A percentile compares a stretch with the other conserved stretches of the same genome.
phyloP scores from a whole-genome alignment of 805 yeast genomes.

The Clavispora phyllophila region DNA sequence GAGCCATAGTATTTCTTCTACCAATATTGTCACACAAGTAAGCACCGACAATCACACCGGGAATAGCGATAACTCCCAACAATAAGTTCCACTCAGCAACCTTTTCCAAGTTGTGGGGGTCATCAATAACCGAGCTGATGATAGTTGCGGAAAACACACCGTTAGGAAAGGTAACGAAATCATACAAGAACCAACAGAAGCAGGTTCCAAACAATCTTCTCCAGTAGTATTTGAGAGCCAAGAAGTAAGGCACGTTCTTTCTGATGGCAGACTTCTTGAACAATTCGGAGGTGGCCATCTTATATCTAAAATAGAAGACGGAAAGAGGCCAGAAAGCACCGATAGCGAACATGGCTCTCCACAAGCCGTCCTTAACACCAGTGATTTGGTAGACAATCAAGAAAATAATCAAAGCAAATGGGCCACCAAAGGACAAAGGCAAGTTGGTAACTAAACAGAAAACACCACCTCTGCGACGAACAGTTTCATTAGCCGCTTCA shows the following conservation, averaged over 20 bases:
- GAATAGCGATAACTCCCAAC: constrained; percentile 60
- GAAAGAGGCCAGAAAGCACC: constrained; percentile 66
- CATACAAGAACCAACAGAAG: constrained; percentile 76
- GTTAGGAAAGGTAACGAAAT: constrained; percentile 76
- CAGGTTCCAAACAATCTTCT: constrained; percentile 61
- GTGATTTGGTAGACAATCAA: constrained; percentile 63
- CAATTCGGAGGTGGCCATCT: constrained; percentile 61
- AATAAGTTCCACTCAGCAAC: constrained; percentile 73
- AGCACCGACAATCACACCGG: constrained; percentile 73
- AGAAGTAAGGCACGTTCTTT: constrained; percentile 44
- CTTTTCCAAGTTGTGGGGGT: constrained; percentile 48
- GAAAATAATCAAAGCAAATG: constrained; percentile 65
- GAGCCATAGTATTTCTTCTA: constrained; percentile 64
- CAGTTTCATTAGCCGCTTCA: constrained; percentile 69
- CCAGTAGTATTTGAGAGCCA: constrained; percentile 67
- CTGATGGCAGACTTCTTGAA: constrained; percentile 63
- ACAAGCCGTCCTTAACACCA: constrained; percentile 44
- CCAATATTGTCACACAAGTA: constrained; percentile 59
- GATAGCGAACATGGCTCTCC: constrained; percentile 67
- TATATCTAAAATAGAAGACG: constrained; percentile 67
- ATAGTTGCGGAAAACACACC: constrained; percentile 65
- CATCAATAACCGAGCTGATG: constrained; percentile 46
- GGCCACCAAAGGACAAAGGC: constrained; percentile 73
- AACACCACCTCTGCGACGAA: constrained; percentile 58
- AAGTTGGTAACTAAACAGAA: constrained; percentile 66